phyloP scores from a whole-genome alignment of 768 basidiomycete species.

The Collybia sp. region DNA sequence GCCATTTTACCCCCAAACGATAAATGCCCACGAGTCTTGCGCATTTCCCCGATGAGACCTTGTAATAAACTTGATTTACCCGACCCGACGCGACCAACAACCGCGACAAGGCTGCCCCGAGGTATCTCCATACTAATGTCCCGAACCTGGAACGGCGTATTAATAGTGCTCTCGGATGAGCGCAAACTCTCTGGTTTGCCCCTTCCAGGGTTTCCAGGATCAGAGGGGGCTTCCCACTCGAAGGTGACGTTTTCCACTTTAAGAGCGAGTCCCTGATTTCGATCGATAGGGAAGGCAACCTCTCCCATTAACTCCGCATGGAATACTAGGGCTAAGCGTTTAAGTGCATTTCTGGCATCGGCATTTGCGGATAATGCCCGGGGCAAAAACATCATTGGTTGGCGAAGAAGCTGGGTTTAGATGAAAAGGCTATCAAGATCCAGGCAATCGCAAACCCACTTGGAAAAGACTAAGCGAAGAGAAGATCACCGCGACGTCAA shows the following conservation, averaged over 20 bases:
- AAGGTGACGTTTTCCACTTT: slow-evolving; percentile 52
- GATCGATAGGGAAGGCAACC: slow-evolving; percentile 38
- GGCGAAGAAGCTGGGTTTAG: slow-evolving; percentile 47
- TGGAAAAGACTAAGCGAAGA: slow-evolving; percentile 60
- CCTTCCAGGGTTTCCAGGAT: slow-evolving; percentile 4
- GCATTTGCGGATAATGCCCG: slow-evolving; percentile 57
- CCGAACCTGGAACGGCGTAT: slow-evolving; percentile 42
- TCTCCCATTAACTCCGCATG: slow-evolving; percentile 47
- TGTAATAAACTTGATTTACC: slow-evolving; percentile 62
- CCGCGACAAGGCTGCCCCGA: slow-evolving; percentile 53
- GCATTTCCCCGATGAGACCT: slow-evolving; percentile 72
- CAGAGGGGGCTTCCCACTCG: slow-evolving; percentile 48
- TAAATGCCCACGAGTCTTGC: slow-evolving; percentile 42
- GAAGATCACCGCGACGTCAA: slow-evolving; percentile 68
- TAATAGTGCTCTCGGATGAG: slow-evolving; percentile 5
- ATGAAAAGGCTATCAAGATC: not conserved
- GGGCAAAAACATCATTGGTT: slow-evolving; percentile 66
- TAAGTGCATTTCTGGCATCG: slow-evolving; percentile 61
- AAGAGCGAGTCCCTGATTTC: slow-evolving; percentile 41
- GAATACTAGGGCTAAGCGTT: slow-evolving; percentile 46
- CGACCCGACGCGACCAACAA: slow-evolving; percentile 67
- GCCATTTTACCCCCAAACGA: slow-evolving; percentile 60
- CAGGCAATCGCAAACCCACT: slow-evolving; percentile 15
- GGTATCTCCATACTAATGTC: slow-evolving; percentile 49
- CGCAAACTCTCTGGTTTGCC: slow-evolving; percentile 11